phyloP scores from a whole-genome alignment of 2,329 filamentous ascomycete species.

The Diplocarpon rosae region DNA sequence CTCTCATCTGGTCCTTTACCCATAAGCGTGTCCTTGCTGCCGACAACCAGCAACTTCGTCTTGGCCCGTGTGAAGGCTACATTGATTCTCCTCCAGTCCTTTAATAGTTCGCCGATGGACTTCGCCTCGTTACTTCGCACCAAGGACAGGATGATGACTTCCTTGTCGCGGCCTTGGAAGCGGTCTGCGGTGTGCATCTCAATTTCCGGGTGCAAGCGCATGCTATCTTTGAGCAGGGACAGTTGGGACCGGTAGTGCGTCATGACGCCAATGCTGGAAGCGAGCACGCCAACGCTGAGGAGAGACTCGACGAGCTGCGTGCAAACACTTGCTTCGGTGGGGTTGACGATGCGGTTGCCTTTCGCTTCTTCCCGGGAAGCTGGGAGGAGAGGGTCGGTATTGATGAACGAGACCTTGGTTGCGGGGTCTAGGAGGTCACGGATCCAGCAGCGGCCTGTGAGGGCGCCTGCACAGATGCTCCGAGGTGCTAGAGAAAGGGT shows the following conservation, averaged over 20 bases:
- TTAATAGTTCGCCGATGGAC: conserved; percentile 80
- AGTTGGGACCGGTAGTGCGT: conserved; percentile 94
- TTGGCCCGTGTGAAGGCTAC: conserved; percentile 90
- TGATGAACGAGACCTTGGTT: conserved; percentile 73
- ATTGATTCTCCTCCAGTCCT: conserved; percentile 88
- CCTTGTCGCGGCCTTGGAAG: conserved; percentile 94
- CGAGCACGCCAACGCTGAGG: conserved; percentile 62
- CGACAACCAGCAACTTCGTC: conserved; percentile 82
- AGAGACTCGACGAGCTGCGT: conserved; percentile 73
- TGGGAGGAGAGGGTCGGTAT: conserved; percentile 67
- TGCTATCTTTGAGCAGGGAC: conserved; percentile 63
- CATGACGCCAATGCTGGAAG: conserved; percentile 79
- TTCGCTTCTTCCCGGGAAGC: conserved; percentile 59
- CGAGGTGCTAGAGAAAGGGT: conserved; percentile 33
- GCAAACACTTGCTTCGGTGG: conserved; percentile 67
- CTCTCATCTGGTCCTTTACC: conserved; percentile 40
- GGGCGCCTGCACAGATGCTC: conserved; percentile 44
- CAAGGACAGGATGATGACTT: conserved; percentile 76
- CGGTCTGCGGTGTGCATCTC: conserved; percentile 97
- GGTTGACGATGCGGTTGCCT: conserved; percentile 81
- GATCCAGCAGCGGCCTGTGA: conserved; percentile 56
- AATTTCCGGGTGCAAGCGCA: conserved; percentile 52
- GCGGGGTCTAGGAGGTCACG: conserved; percentile 57
- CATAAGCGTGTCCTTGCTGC: conserved; percentile 69
- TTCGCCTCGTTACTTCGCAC: conserved; percentile 77